Base-by-base conservation (phyloP, 2,329 filamentous ascomycete species). In the Neoscytalidium dimidiatum region DNA sequence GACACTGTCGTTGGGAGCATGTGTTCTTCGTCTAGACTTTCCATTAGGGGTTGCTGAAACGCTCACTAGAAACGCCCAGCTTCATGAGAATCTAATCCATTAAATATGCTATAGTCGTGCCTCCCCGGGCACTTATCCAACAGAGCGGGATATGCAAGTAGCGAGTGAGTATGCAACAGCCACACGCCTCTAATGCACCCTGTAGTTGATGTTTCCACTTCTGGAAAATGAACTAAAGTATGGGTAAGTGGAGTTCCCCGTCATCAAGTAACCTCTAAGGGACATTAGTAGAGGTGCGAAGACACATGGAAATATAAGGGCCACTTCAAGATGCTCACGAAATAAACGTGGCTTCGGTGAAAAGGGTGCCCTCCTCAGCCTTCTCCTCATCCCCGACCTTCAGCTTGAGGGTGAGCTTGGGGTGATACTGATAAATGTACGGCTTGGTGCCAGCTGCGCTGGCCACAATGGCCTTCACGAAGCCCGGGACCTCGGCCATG, bases 321-420 rank as follows among this genome's bases (percentile, higher is more conserved):
- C 17, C 26, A 9, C n/a, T n/a, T n/a, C 13, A 21, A 9, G 17
- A 4, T 13, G 26, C 56, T 60, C 49, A 52, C 61, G 90, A 93
- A 79, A 99, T 96, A 82, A 98, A 99, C n/a, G 94, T 97, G 2
- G 95, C 93, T 81, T 99, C 95, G 65, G 86, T 88, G 80, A 96
- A 96, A 63, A 96, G 80, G 52, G 80, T 82, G 53, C 95, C 95
- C 74, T 93, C 83, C 78, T 98, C 94, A 19, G 84, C 83, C 67
- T 88, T 86, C 72, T 94, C 90, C 72, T 92, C 84, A 66, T 93
- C 93, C 56, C 91, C 93, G 68, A 94, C 84, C 79, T 94, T 95
- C 71, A 99, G 73, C 83, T 95, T 94, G 70, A 99, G 81, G 17
- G 86, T 86, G 65, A 92, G 84, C 72, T 86, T 86, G 65, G 91